Base-by-base conservation (phyloP, 768 basidiomycete species). In the Cystobasidiopsis lactophilus region DNA sequence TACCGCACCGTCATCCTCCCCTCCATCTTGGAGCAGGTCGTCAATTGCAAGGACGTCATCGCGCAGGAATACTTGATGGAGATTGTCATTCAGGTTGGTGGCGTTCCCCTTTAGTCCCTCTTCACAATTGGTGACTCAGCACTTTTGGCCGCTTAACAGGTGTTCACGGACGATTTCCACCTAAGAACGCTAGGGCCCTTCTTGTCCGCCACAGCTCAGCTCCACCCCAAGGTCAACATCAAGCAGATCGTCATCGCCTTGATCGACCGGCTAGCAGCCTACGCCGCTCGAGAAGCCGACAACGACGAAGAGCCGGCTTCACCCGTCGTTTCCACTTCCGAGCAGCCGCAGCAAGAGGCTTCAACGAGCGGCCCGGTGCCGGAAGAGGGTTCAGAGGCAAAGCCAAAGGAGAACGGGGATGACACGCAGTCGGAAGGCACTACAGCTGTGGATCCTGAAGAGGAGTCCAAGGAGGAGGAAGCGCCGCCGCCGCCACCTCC, bases 21-120 rank as follows among this genome's bases (percentile, higher is more conserved):
- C 0, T 83, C 82, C 56, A 78, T 96, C 52, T 69, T 96, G 50
- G 88, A 98, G 69, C 93, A 98, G 67, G 83, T 96, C 49, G 91
- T 96, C 55, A 91, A 81, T 63, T 96, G 93, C 69, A 91, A 93
- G 66, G 93, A 98, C 64, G 82, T 89, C 41, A 96, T 96, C 55
- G 93, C 93, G 0, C 93, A 98, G 66, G 93, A 96, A 65, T 98
- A 98, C 66, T 67, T 96, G 43, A 96, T 96, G 93, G 93, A 98
- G 66, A 93, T 96, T 10, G 88, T 98, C 56, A 98, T 98, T 59
- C 93, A 98, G 73, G 85, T 82, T 54, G 33, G 74, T 62, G 39
- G 14, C 1, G 26, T 50, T 3, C 35, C n/a, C 11, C 24, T 11
- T 35, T 24, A n/a, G n/a, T 18, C 19, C 43, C 30, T 24, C 24